Evolutionary conservation across 1,139 yeast species (phyloP), one percentile per base, ranked within the genome.

Genomic region (Scheffersomyces segobiensis): DNA sequence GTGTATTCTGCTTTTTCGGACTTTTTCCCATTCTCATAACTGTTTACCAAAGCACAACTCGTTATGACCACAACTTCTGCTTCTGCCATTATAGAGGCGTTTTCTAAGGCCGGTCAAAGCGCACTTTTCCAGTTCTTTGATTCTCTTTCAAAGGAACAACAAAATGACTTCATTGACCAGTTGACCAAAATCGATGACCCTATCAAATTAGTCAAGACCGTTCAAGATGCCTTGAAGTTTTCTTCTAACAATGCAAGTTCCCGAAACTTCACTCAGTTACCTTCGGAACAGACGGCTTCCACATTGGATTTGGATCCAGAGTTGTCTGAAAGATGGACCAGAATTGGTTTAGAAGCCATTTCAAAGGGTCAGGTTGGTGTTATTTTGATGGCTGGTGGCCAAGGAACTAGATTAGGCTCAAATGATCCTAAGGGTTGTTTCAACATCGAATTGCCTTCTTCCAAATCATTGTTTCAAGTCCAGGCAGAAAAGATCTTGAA

Each of bases 341-440:
- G 74, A 1, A 60, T 75, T 19, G 99, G 99, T 17, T 74, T 89
- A 52, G 77, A 85, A 48, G 89, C 96, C 49, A 88, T 95, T 60
- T 75, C 85, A 42, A 71, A 78, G 32, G 89, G 89, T 64, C 85
- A 89, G 68, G 98, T 93, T 21, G 99, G 93, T 26, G 95, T 95
- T 8, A 81, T 95, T 53, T 81, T 95, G 58, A 88, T 95, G 89
- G 98, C 99, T 12, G 99, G 99, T 58, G 99, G 99, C 57, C 99
- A 95, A 74, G 99, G 99, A 42, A 89, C 98, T 3, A 83, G 99
- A 62, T 80, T 95, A 59, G 99, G 99, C 0, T 91, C 97, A 1
- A 77, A 86, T 18, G 87, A 79, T 46, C 99, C 99, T 52, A 95
- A 95, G 75, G 99, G 99, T 1, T 93, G 98, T 75, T 95, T 86